A percentile compares a stretch with the other conserved stretches of the same genome.
Conservation (phyloP, 2,329 filamentous ascomycete species). For the Dactylella cylindrospora region DNA sequence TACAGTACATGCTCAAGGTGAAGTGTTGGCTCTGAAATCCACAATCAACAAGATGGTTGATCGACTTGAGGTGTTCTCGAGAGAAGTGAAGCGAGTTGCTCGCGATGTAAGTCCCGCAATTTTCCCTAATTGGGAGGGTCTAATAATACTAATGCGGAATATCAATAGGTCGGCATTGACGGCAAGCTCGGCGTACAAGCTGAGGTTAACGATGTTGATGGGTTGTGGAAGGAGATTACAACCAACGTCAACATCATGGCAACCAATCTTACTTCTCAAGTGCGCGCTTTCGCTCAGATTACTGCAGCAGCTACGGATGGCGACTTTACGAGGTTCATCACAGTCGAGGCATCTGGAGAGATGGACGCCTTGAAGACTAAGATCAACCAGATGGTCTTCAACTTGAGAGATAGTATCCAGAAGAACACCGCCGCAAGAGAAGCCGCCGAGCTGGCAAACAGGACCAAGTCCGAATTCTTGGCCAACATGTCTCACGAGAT, state of each 20-base stretch:
- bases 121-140: no score
- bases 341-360: constrained; percentile 94
- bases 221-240: constrained; percentile 97
- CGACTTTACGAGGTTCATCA: constrained; percentile 95
- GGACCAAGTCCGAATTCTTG: constrained; percentile 96
- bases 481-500: constrained; percentile 99
- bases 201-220: constrained; percentile 87
- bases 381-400: constrained; percentile 99
- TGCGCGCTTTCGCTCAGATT: constrained; percentile 95
- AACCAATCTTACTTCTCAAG: constrained; percentile 85
- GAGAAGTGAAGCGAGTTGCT: constrained; percentile 91
- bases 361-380: constrained; percentile 99
- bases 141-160: constrained; percentile 7
- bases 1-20: constrained; percentile 89
- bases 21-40: constrained; percentile 89
- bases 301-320: constrained; percentile 97
- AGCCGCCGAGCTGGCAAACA: constrained; percentile 92
- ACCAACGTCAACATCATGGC: constrained; percentile 81
- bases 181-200: constrained; percentile 98
- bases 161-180: constrained; percentile 67
- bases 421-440: constrained; percentile 94
- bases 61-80: constrained; percentile 89
- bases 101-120: constrained; percentile 67
- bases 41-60: constrained; percentile 99
- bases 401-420: constrained; percentile 91